Base-by-base conservation (phyloP, 1,284 basidiomycete genomes). In the Gastroboletus turbinatus region DNA sequence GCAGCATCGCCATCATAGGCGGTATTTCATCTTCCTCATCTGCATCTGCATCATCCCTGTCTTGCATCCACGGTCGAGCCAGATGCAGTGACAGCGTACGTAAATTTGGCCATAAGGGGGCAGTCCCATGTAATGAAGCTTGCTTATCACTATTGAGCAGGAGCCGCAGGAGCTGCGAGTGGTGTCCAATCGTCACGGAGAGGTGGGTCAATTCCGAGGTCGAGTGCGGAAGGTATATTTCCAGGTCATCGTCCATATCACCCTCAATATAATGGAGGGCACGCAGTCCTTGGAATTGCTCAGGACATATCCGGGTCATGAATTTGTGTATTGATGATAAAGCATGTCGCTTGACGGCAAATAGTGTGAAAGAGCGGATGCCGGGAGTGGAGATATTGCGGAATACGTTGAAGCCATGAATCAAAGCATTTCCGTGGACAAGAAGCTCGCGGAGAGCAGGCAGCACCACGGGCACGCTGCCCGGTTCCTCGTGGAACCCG, bases 281-380 rank as follows among this genome's bases (percentile, higher is more conserved):
- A 45, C 47, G 67, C 27, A 70, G 52, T 51, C 67, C 61, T 43
- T 63, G 70, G 45, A 71, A 70, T 50, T 70, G 70, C 38, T 72
- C 69, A 3, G 68, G 68, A 55, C 64, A 67, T 61, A 53, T 70
- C 57, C 70, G 69, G 23, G 70, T 68, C 66, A 70, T 70, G 57
- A 71, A 72, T 44, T 66, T 72, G 60, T 73, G 71, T 67, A 73
- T 71, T 14, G 70, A 63, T 42, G 68, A 70, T n/a, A 72, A 52
- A 39, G 66, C 58, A 39, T 64, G 63, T 53, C 60, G 67, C 35
- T 63, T 70, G 53, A 70, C 65, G 52, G 56, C 56, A 60, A 58
- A 58, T 46, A 70, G 48, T 11, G 66, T 65, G 29, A 70, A 58
- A 14, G 61, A 63, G 33, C 62, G 64, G 46, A 73, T 62, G 10